Base-by-base conservation (phyloP, 1,139 yeast genomes). In the Taphrina wiesneri region DNA sequence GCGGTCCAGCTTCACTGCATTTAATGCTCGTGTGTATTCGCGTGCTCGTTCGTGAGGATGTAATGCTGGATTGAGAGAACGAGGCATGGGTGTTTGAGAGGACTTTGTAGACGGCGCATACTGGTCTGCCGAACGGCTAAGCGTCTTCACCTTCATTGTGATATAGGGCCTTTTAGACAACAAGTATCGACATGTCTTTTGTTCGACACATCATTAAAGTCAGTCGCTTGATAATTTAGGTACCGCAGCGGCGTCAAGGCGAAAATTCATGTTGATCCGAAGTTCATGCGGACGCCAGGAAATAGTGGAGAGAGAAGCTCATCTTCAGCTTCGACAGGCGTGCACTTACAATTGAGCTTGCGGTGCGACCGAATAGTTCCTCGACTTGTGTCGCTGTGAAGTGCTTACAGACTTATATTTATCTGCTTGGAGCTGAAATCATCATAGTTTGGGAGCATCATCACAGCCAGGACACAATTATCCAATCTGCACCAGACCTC, bases 31-130 rank as follows among this genome's bases (percentile, higher is more conserved):
- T 19, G 97, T 90, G 74, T 95, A 95, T 77, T 95, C 99, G 75
- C 99, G 82, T 2, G 98, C 97, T 71, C 98, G 82, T 77, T 95
- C 98, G 74, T 93, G 93, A 0, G 98, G 99, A 77, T 95, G 99
- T 63, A 93, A 80, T 23, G 96, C 96, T 1, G 99, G 97, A 74
- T 93, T 88, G 73, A 95, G 80, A 76, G 95, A 95, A 69, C 99
- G 82, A 0, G 97, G 96, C 65, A 90, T 78, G 25, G 96, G 84
- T 2, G 93, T 75, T 92, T 97, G 0, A 95, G 86, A 76, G 36
- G 60, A 52, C 49, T 52, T 63, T 21, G 63, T 65, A 15, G 67
- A 60, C 9, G 66, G 66, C 56, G 66, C 63, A 47, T 54, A 63
- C 39, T 49, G 60, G 25, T 63, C 66, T 11, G 62, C 56, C 43